These are phyloP conservation scores for Simmondsia chinensis DNA, from an alignment of 148 eudicot genomes.

Conservation along the genomic window DNA sequence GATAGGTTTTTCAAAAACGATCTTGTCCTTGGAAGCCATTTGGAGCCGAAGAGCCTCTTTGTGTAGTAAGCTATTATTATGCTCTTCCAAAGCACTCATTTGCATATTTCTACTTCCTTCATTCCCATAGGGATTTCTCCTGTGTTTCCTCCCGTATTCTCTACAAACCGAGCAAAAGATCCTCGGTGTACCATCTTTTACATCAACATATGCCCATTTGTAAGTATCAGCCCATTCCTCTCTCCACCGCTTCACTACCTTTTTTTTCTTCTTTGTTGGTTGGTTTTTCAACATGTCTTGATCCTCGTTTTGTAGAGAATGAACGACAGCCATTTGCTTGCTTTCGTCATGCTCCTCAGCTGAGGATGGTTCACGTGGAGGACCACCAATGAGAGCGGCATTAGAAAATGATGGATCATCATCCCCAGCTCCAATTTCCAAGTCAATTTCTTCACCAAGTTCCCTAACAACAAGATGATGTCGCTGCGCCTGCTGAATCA, in stretches of 20 bases:
- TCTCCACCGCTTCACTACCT: slow-evolving; percentile 97
- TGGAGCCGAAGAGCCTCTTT: slow-evolving; percentile 96
- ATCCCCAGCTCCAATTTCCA: slow-evolving; percentile 84
- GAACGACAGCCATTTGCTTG: slow-evolving; percentile 56
- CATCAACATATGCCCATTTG: slow-evolving; percentile 98
- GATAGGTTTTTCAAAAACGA: slow-evolving; percentile 74
- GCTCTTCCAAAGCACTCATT: slow-evolving; percentile 98
- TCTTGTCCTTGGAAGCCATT: slow-evolving; percentile 90
- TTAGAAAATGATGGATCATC: slow-evolving; percentile 72
- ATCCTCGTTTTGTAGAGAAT: slow-evolving; percentile 54
- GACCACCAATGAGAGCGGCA: slow-evolving; percentile 46
- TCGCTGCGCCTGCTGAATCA: slow-evolving; percentile 77
- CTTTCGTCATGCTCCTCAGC: slow-evolving; percentile 66
- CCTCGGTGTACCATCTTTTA: slow-evolving; percentile 87
- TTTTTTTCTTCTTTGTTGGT: slow-evolving; percentile 75
- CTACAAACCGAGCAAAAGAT: slow-evolving; percentile 94
- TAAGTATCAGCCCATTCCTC: slow-evolving; percentile 99
- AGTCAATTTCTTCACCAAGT: slow-evolving; percentile 88
- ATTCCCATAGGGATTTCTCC: slow-evolving; percentile 96
- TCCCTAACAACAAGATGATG: slow-evolving; percentile 88
- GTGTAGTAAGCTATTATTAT: slow-evolving; percentile 91
- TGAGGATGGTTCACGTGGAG: slow-evolving; percentile 60
- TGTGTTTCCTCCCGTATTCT: slow-evolving; percentile 95
- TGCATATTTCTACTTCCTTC: slow-evolving; percentile 99
- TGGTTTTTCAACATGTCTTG: slow-evolving; percentile 71